A percentile compares a stretch with the other conserved stretches of the same genome.
These are phyloP conservation scores for Mycogone perniciosa DNA, from an alignment of 2,329 filamentous ascomycete genomes.

Conservation along the genomic window DNA sequence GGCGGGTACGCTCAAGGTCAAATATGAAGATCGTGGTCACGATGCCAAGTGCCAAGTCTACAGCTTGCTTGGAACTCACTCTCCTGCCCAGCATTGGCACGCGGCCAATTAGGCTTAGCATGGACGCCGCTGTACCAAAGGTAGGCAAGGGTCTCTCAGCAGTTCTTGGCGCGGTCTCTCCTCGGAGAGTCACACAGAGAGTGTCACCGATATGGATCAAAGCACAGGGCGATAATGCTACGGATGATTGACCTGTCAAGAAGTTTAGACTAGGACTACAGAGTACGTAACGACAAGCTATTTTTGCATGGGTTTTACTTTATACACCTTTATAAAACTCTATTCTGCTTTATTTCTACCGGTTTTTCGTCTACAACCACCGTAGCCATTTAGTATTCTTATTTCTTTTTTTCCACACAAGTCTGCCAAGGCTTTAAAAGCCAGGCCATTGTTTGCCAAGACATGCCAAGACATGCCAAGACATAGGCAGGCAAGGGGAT, in stretches of 20 bases:
- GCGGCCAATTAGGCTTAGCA: slow-evolving; percentile 13
- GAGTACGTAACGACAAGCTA: too few relatives aligned
- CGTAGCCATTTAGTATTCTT: too few relatives aligned
- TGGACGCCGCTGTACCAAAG: slow-evolving; percentile 10
- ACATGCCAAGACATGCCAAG: not conserved
- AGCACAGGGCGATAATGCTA: too few relatives aligned
- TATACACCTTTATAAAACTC: too few relatives aligned
- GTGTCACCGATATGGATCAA: not conserved
- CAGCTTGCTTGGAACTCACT: not conserved
- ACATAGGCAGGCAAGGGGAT: not conserved
- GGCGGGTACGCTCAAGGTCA: too few relatives aligned
- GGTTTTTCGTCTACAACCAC: too few relatives aligned
- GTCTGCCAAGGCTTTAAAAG: not conserved
- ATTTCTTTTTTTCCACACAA: not conserved
- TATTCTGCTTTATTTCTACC: too few relatives aligned
- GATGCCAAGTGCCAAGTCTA: slow-evolving; percentile 6
- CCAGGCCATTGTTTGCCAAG: not conserved
- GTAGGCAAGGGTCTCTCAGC: slow-evolving; percentile 11
- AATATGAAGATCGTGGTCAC: not conserved
- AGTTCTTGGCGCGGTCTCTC: slow-evolving; percentile 3
- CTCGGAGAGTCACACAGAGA: not conserved
- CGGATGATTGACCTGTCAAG: too few relatives aligned
- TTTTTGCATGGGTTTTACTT: too few relatives aligned
- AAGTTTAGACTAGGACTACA: too few relatives aligned
- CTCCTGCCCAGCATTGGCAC: not conserved